Base-by-base conservation (phyloP, 2,329 filamentous ascomycete genomes). In the Fusarium abutilonis region DNA sequence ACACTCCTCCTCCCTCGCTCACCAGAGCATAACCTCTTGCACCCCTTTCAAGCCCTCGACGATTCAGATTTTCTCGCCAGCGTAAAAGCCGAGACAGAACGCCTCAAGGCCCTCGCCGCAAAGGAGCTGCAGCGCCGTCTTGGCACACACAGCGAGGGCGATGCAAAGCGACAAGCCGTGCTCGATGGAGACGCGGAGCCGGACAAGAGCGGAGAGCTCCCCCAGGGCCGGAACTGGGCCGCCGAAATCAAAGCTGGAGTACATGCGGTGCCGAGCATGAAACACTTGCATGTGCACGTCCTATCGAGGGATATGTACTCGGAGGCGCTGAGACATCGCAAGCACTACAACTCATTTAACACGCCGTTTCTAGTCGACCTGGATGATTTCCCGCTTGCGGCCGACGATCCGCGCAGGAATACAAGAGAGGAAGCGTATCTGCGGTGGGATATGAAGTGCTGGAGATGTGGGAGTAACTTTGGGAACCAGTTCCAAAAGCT, bases 331-430 rank as follows among this genome's bases (percentile, higher is more conserved):
- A 91, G 89, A 77, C 88, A 94, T 72, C 83, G 87, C 63, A 94
- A 93, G 74, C 95, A 98, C 77, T 98, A 97, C 77, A 92, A 95
- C 72, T 95, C 90, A 63, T 98, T 98, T 77, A 87, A 86, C 29
- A 96, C 93, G 48, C 84, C 85, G 4, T 99, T 98, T 74, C 85
- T 99, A 19, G 85, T 98, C 11, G 81, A 83, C 14, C 71, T 98
- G 23, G 87, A 87, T 19, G 90, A 93, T 57, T 94, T 97, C 45
- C 94, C 95, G 5, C 77, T 98, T 28, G 80, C 82, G 0, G 61
- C 79, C 23, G 84, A 88, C 51, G 92, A 96, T 73, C 75, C 77
- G 41, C 79, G 92, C 56, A 81, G 88, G 63, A 73, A 86, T 52
- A 83, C 86, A 1, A 76, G 75, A 55, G 78, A 82, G 51, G 78